Evolutionary conservation across 495 filamentous ascomycete genomes (phyloP), one percentile per base, ranked within the genome.

Genomic region (Pyronema domesticum): DNA sequence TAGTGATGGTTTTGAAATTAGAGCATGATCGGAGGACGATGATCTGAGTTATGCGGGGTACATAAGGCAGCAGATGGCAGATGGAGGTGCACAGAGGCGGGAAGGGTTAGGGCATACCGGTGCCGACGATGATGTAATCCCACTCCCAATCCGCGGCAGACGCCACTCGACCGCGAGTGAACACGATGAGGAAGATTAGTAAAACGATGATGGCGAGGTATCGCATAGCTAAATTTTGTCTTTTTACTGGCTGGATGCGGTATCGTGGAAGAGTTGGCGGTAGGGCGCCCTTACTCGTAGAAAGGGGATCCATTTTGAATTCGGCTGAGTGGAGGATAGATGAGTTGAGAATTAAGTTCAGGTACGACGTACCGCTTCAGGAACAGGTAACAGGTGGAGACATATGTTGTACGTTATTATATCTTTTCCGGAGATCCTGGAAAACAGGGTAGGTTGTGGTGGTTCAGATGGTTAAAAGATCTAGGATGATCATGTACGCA

Each of bases 121-220:
- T 74, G 36, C 79, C 80, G 39, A 81, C 73, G 15, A 82, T 69
- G 53, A 82, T 75, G 67, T 83, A 85, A 64, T 85, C 80, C 48
- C 74, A 85, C 3, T 69, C 68, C 18, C 55, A 55, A 23, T 13
- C 67, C 10, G 68, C 72, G 1, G 7, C 11, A 42, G 39, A 13
- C 6, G 15, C 11, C 1, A 42, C 39, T 13, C 39, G 39, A 42
- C 39, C 39, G 15, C 15, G 39, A 42, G 39, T 13, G 2, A 42
- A 30, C 5, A 5, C 23, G 39, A 42, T 1, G 1, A 42, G 15
- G 39, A 13, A 7, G 11, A 42, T 13, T 13, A 42, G 39, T 42
- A 42, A 42, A 13, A 42, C 7, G 1, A 5, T 30, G 5, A 30
- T 2, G 2, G 11, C 3, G 39, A 42, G 39, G 39, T 13, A 13